Percentiles rank a stretch among this genome's conserved stretches.
Evolutionary conservation across 495 filamentous ascomycete genomes (phyloP).

Genomic region (Emericellopsis terricola): DNA sequence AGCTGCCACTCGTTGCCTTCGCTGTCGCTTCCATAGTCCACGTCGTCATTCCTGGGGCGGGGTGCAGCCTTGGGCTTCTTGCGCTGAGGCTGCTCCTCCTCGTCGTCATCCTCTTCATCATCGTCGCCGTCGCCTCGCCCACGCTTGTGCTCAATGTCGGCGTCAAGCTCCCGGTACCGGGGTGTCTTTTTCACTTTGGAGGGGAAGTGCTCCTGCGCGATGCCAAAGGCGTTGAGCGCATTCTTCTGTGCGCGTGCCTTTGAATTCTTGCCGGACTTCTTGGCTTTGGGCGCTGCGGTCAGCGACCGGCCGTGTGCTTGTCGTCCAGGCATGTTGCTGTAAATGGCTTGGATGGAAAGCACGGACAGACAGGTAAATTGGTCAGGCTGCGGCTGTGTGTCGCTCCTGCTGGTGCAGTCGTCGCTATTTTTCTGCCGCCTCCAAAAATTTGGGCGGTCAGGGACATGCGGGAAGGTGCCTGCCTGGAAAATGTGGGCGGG

Average conservation of each 20-base stretch:
- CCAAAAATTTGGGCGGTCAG: slow-evolving; percentile 3
- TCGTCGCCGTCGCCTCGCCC: slow-evolving; percentile 32
- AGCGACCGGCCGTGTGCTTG: slow-evolving; percentile 39
- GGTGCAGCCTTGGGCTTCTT: slow-evolving; percentile 26
- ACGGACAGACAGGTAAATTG: not conserved
- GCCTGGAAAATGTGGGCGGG: too few species aligned
- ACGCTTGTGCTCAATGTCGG: slow-evolving; percentile 17
- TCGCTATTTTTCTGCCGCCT: slow-evolving; percentile 3
- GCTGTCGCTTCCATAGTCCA: slow-evolving; percentile 55
- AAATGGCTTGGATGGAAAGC: not conserved
- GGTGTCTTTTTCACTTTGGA: slow-evolving; percentile 18
- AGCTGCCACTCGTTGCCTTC: slow-evolving; percentile 81
- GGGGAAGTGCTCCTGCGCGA: slow-evolving; percentile 46
- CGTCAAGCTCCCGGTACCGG: slow-evolving; percentile 24
- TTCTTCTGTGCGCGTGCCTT: slow-evolving; percentile 29
- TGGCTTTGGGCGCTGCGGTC: slow-evolving; percentile 27
- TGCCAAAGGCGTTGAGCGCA: slow-evolving; percentile 66
- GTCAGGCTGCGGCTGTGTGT: not conserved
- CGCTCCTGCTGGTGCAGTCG: not conserved
- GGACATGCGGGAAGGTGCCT: too few species aligned
- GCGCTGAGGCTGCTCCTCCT: slow-evolving; percentile 29
- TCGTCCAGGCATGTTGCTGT: slow-evolving; percentile 43
- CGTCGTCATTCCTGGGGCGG: slow-evolving; percentile 24
- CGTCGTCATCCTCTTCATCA: slow-evolving; percentile 31
- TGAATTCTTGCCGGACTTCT: slow-evolving; percentile 19